These are phyloP conservation scores for Kodamaea sagamina DNA, from an alignment of 805 yeast genomes.

Conservation along the genomic window DNA sequence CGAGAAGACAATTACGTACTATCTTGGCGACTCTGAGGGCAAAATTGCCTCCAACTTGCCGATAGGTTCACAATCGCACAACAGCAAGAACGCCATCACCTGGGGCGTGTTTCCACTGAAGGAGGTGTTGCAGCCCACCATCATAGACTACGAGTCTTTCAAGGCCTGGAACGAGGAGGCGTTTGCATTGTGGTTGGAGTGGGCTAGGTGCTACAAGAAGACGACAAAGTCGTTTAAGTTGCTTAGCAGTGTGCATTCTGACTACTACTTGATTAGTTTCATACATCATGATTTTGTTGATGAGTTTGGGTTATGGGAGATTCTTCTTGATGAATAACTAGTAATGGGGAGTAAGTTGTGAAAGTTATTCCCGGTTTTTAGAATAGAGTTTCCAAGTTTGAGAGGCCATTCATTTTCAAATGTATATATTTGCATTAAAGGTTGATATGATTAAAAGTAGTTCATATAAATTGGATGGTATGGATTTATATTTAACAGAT, in stretches of 20 bases:
- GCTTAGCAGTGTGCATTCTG: constrained; percentile 59
- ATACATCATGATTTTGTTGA: constrained; percentile 82
- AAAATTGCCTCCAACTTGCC: constrained; percentile 62
- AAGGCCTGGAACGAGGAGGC: constrained; percentile 97
- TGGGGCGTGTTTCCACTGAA: constrained; percentile 97
- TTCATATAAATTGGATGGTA: too few species aligned
- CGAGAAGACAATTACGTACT: constrained; percentile 65
- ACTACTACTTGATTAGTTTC: constrained; percentile 77
- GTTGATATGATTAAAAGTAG: too few species aligned
- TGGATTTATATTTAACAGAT: too few species aligned
- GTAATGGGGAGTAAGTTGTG: constrained; percentile 9
- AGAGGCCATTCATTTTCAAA: too few species aligned
- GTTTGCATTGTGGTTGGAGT: constrained; percentile 84
- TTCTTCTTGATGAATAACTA: constrained; percentile 44
- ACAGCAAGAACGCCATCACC: constrained; percentile 78
- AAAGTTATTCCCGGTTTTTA: background rate
- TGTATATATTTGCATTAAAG: too few species aligned
- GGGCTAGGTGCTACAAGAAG: constrained; percentile 80
- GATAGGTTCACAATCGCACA: constrained; percentile 28
- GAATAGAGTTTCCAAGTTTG: too few species aligned
- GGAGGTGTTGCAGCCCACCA: constrained; percentile 88
- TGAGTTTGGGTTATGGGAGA: constrained; percentile 76
- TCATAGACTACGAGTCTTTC: constrained; percentile 89
- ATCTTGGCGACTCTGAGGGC: constrained; percentile 65
- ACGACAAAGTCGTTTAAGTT: constrained; percentile 57